A percentile compares a stretch with the other conserved stretches of the same genome.
phyloP scores from a whole-genome alignment of 1,139 yeast species.

The Hyphopichia wangnamkhiaoensis region DNA sequence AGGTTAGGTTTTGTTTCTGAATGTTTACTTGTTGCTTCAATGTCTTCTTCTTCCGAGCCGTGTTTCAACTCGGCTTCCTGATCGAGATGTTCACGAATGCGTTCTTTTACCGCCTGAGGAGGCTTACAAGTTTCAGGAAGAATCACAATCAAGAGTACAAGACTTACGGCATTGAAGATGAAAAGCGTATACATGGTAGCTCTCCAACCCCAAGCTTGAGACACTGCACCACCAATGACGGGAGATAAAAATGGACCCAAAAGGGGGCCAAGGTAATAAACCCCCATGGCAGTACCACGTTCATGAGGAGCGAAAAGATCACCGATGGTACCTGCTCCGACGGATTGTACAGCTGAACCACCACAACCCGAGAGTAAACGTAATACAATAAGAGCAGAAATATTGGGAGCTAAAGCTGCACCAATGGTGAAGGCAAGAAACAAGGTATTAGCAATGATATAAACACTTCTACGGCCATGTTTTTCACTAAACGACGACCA shows the following conservation, averaged over 20 bases:
- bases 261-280: conserved; percentile 78
- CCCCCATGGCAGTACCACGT: conserved; percentile 80
- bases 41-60: background rate
- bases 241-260: conserved; percentile 84
- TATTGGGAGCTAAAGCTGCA: conserved; percentile 63
- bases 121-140: conserved; percentile 68
- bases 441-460: conserved; percentile 63
- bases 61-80: conserved; percentile 5
- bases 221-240: conserved; percentile 75
- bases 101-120: conserved; percentile 1
- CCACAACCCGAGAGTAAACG: conserved; percentile 67
- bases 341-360: conserved; percentile 71
- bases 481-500: conserved; percentile 82
- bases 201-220: conserved; percentile 80
- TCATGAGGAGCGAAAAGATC: conserved; percentile 69
- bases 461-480: conserved; percentile 74
- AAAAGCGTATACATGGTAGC: conserved; percentile 87
- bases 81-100: background rate
- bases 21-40: background rate
- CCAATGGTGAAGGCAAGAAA: conserved; percentile 72
- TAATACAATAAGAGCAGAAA: conserved; percentile 64
- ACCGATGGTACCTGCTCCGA: conserved; percentile 86
- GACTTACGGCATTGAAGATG: conserved; percentile 60
- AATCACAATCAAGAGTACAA: conserved; percentile 49
- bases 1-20: conserved; percentile 1